Evolutionary conservation across 2,329 filamentous ascomycete species (phyloP), one percentile per base, ranked within the genome.

Genomic region (Botryotinia convoluta): DNA sequence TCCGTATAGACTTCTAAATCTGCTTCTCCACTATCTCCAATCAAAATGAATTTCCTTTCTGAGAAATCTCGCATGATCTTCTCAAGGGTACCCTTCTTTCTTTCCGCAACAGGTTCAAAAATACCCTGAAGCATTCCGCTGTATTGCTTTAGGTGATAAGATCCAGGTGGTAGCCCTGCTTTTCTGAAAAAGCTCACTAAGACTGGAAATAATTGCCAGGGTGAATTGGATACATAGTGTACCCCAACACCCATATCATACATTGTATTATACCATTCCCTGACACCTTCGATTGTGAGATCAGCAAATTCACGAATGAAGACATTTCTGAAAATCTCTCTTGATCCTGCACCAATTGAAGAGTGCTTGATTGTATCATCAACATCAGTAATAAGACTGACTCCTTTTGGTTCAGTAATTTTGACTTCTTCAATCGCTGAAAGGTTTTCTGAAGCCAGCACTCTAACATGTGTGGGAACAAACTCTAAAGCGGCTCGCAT

Each of bases 211-310:
- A 99, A 87, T 81, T 99, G 97, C 97, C 97, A 99, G 0, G 96
- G 96, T 69, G 95, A 97, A 82, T 99, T 99, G n/a, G 96, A 99
- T 76, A 97, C 97, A 82, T 99, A 99, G 81, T 99, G 97, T 70
- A 99, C 88, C 78, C 91, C 89, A 37, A 98, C 95, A 29, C 95
- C 94, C 84, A 95, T 89, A 32, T 90, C 86, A 57, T 92, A 87
- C 83, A 99, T 87, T 32, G 86, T 86, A 51, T 86, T 89, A 80
- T 98, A 99, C 95, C 96, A 98, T 75, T 97, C 93, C 73, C 86
- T 89, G 32, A 98, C 95, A 3, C 96, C 96, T 26, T 94, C 91
- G 35, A 99, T 90, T 0, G 90, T 94, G 63, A 98, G 86, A 74
- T 95, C 94, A 4, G 84, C 86, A 1, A 98, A 85, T 62, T 98